Percentiles rank a stretch among this genome's conserved stretches.
Conservation (phyloP, 345 rosid species). For the Gossypium turneri region DNA sequence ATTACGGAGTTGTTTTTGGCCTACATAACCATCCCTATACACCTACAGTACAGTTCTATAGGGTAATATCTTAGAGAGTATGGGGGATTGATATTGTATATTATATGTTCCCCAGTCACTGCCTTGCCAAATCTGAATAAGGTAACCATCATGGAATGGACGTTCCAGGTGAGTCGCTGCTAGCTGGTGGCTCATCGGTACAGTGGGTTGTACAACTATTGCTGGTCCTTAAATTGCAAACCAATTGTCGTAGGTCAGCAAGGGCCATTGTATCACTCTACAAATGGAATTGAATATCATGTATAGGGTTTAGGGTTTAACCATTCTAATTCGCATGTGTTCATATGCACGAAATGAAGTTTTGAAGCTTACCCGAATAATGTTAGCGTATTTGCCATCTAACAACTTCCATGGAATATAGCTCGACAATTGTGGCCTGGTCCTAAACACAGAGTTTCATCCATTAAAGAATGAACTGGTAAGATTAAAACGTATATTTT, state of each 20-base stretch:
- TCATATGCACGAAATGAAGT: background rate
- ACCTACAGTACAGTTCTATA: background rate
- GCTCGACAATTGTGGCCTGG: slow-evolving; percentile 9
- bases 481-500: background rate
- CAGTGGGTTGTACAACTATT: background rate
- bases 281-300: background rate
- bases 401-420: slow-evolving; percentile 22
- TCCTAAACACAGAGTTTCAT: slow-evolving; percentile 19
- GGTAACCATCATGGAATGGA: background rate
- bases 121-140: background rate
- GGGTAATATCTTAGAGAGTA: background rate
- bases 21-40: background rate
- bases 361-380: slow-evolving; percentile 27
- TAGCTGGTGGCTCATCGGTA: background rate
- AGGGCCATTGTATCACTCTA: slow-evolving; percentile 24
- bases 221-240: slow-evolving; percentile 11
- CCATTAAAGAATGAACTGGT: background rate
- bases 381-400: slow-evolving; percentile 9
- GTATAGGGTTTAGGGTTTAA: too few relatives aligned
- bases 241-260: background rate
- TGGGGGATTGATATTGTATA: background rate
- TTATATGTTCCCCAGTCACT: background rate
- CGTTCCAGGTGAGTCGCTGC: background rate
- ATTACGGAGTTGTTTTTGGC: background rate
- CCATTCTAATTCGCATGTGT: too few relatives aligned